These are phyloP conservation scores for Scedosporium aurantiacum DNA, from an alignment of 2,329 filamentous ascomycete genomes.

Conservation along the genomic window DNA sequence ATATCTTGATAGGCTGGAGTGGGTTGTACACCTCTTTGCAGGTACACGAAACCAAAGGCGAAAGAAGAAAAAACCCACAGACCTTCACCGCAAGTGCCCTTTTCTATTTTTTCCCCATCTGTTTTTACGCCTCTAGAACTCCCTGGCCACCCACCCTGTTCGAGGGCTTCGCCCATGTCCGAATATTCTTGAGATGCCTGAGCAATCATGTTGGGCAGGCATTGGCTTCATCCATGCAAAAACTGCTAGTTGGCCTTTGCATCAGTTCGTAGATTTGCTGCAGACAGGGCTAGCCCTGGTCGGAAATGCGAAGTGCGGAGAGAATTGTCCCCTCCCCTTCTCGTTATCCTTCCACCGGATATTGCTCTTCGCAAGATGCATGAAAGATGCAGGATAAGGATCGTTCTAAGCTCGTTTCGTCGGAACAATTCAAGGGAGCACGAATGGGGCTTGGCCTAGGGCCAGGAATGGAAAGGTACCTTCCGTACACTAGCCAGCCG, in stretches of 20 bases:
- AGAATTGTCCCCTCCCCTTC: neutral
- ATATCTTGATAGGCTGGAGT: neutral
- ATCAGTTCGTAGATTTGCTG: no score
- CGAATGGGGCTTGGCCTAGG: no score
- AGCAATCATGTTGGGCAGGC: no score
- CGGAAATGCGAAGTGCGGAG: neutral
- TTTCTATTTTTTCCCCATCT: neutral
- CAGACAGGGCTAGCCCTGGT: neutral
- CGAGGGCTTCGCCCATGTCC: no score
- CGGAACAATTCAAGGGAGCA: no score
- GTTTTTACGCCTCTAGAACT: neutral
- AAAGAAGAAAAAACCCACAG: neutral
- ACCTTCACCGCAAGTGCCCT: neutral
- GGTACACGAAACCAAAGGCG: neutral
- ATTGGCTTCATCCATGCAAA: no score
- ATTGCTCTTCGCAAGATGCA: neutral
- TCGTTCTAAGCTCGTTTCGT: no score
- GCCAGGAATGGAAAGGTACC: neutral
- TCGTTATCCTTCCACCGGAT: neutral
- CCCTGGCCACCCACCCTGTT: no score
- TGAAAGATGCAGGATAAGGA: no score
- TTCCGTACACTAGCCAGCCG: neutral
- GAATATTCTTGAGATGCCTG: no score
- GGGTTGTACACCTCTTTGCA: neutral
- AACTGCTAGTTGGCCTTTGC: no score